Percentiles rank a stretch among this genome's conserved stretches.
Evolutionary conservation across 176 grass and related monocot species (phyloP).

Genomic region (Eragrostis curvula): DNA sequence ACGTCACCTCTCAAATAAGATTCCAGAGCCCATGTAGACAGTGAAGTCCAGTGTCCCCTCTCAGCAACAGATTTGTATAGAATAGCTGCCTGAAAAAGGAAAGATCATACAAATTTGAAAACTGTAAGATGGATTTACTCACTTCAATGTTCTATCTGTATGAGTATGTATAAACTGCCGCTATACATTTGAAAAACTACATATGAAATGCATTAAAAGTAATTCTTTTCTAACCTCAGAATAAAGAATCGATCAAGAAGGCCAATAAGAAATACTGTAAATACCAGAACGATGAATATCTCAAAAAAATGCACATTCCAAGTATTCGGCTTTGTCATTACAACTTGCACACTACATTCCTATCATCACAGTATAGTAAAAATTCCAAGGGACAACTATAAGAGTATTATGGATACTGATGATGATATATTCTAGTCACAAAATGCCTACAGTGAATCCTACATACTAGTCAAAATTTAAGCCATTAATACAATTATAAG

Average conservation of each 20-base stretch:
- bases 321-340: too few species aligned
- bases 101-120: constrained; percentile 23
- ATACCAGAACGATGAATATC: too few species aligned
- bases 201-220: too few species aligned
- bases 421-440: constrained; percentile 1
- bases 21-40: constrained; percentile 95
- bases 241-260: too few species aligned
- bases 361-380: too few species aligned
- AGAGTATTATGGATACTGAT: neutral
- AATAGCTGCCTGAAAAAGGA: constrained; percentile 68
- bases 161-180: too few species aligned
- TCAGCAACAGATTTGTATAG: constrained; percentile 97
- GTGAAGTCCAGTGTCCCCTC: constrained; percentile 92
- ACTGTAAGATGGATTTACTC: neutral
- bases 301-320: too few species aligned
- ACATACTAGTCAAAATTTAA: neutral
- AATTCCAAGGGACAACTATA: neutral
- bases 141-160: too few species aligned
- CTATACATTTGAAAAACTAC: too few species aligned
- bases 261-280: too few species aligned
- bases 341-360: too few species aligned
- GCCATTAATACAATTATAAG: neutral
- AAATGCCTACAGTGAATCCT: neutral
- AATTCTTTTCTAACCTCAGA: too few species aligned
- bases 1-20: constrained; percentile 96